phyloP scores from a whole-genome alignment of 2,329 filamentous ascomycete genomes.

The Oidium heveae region DNA sequence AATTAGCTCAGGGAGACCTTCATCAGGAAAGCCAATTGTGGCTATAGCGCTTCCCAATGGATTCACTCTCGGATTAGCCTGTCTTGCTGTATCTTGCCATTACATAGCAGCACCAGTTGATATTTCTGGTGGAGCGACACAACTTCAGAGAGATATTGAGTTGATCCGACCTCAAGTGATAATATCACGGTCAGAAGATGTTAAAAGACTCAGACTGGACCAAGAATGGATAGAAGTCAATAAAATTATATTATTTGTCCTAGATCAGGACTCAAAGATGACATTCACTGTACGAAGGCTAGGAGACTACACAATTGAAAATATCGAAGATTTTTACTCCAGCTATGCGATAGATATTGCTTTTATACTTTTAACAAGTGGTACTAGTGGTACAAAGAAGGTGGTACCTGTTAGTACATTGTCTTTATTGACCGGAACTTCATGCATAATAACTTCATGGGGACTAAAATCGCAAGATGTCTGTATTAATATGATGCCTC shows the following conservation, averaged over 20 bases:
- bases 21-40: constrained; percentile 1
- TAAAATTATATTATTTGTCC: constrained; percentile 17
- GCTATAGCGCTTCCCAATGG: constrained; percentile 28
- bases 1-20: neutral
- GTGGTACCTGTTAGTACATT: constrained; percentile 26
- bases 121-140: constrained; percentile 21
- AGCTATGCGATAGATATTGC: constrained; percentile 23
- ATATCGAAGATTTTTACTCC: constrained; percentile 4
- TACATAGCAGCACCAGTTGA: constrained; percentile 28
- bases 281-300: constrained; percentile 14
- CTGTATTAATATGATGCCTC: constrained; percentile 33
- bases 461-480: constrained; percentile 21
- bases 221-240: constrained; percentile 13
- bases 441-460: constrained; percentile 28
- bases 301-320: neutral
- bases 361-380: constrained; percentile 29
- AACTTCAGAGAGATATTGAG: constrained; percentile 24
- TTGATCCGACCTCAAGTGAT: constrained; percentile 22
- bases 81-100: constrained; percentile 22
- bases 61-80: constrained; percentile 24
- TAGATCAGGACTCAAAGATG: constrained; percentile 16
- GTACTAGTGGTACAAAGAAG: constrained; percentile 32
- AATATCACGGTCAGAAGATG: constrained; percentile 19
- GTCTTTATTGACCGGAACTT: constrained; percentile 24
- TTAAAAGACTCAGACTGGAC: constrained; percentile 17